Percentiles rank a stretch among this genome's conserved stretches.
Evolutionary conservation across 768 basidiomycete species (phyloP).

Genomic region (Omphalotus guepiniiformis): DNA sequence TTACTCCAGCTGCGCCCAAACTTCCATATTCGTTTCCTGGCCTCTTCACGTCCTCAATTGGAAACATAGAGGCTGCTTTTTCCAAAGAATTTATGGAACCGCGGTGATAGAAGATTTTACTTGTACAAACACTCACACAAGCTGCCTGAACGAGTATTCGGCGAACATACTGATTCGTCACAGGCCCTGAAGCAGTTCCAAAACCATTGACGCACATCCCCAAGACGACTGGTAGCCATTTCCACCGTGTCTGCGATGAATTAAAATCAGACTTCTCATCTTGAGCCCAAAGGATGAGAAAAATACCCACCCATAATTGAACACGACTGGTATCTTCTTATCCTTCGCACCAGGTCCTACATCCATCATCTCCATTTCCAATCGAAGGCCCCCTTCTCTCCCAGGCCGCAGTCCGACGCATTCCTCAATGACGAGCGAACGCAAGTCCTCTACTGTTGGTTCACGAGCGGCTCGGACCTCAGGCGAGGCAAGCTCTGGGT

Average conservation of each 20-base stretch:
- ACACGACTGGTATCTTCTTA: conserved; percentile 37
- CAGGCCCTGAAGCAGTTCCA: too few species aligned
- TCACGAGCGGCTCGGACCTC: conserved; percentile 41
- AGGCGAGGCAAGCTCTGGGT: conserved; percentile 55
- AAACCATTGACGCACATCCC: conserved; percentile 54
- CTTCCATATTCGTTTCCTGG: too few species aligned
- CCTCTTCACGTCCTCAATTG: too few species aligned
- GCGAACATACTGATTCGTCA: too few species aligned
- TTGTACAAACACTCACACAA: too few species aligned
- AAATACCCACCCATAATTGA: conserved; percentile 56
- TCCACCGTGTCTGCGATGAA: conserved; percentile 49
- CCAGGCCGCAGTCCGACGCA: conserved; percentile 63
- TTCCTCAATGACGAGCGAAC: conserved; percentile 43
- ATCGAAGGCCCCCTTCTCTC: conserved; percentile 62
- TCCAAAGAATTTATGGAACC: too few species aligned
- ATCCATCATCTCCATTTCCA: conserved; percentile 47
- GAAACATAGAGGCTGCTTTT: too few species aligned
- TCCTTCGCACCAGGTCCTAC: neutral
- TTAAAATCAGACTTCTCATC: neutral
- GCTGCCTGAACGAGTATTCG: too few species aligned
- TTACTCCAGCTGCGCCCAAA: too few species aligned
- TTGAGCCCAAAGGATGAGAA: neutral
- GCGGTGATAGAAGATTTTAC: too few species aligned
- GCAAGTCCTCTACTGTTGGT: conserved; percentile 47
- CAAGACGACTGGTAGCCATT: conserved; percentile 66